phyloP scores from a whole-genome alignment of 2,329 filamentous ascomycete genomes.

The Aspergillus pseudonomiae region DNA sequence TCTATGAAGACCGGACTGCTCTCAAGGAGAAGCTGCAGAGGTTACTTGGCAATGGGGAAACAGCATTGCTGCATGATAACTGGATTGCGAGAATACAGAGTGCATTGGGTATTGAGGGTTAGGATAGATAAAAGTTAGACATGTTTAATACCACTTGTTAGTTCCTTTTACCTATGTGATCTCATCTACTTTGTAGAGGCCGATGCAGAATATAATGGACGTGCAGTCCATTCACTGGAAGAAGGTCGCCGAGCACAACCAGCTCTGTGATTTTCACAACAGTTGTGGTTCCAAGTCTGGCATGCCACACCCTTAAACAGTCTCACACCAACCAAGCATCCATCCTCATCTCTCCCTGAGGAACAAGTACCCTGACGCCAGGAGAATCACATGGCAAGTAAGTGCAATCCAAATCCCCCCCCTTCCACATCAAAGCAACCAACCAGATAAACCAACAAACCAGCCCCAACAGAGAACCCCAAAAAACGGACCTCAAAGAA shows the following conservation, averaged over 20 bases:
- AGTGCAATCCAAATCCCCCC: not conserved
- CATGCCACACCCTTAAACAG: not conserved
- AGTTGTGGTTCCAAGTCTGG: not conserved
- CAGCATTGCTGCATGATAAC: slow-evolving; percentile 33
- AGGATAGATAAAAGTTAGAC: slow-evolving; percentile 28
- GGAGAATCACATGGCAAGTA: not conserved
- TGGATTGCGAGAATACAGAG: slow-evolving; percentile 35
- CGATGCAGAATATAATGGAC: not conserved
- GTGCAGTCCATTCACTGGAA: not conserved
- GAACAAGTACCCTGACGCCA: not conserved
- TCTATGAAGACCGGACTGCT: slow-evolving; percentile 19
- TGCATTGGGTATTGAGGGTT: slow-evolving; percentile 20
- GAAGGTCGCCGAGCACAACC: not conserved
- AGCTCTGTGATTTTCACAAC: not conserved
- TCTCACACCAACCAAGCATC: not conserved
- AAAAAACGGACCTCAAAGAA: not conserved
- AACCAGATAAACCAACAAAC: not conserved
- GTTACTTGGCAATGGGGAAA: slow-evolving; percentile 28
- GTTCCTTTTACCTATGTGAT: not conserved
- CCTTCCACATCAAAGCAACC: not conserved
- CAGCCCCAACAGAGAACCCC: not conserved
- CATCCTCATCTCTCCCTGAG: not conserved
- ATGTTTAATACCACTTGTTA: not conserved
- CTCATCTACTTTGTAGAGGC: not conserved
- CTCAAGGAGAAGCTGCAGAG: slow-evolving; percentile 28